Base-by-base conservation (phyloP, 768 basidiomycete species). In the Mrakia gelida region DNA sequence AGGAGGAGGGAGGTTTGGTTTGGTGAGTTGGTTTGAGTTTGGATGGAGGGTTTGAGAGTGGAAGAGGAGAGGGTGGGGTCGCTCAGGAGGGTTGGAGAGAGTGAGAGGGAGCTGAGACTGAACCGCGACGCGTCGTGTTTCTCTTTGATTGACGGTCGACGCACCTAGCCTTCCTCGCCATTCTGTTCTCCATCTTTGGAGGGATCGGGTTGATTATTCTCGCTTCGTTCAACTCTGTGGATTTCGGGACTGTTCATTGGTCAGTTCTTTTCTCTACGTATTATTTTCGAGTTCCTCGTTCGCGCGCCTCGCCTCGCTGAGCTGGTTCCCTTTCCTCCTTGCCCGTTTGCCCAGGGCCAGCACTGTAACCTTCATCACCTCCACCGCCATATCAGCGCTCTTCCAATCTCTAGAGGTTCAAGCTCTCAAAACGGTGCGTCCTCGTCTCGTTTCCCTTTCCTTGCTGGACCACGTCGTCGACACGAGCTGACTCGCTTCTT, bases 391-490 rank as follows among this genome's bases (percentile, higher is more conserved):
- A 34, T 83, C 82, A 6, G 85, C 84, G 59, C 80, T 84, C 67
- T 84, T 82, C 79, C 85, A 86, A 79, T 82, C 84, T 2, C 81
- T 81, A 34, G 85, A 86, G 59, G 78, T 85, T 30, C 80, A 82
- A 63, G 80, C 82, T 80, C 75, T 77, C 26, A 56, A 56, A 7
- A 65, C 67, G 45, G 34, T 72, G 4, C 10, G 43, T 34, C 32
- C 61, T 38, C 2, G n/a, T 52, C 10, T 34, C 26, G 18, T 32
- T 38, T 21, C 62, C 9, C 62, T 34, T 28, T 21, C 62, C 18
- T 63, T 30, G 5, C 38, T 38, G 4, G 38, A 3, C 21, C 3
- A 18, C 2, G 4, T 3, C 56, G 21, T 28, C n/a, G 21, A 21
- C n/a, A 7, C 63, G 23, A 15, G 23, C 23, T 67, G 63, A 32